A percentile compares a stretch with the other conserved stretches of the same genome.
Conservation (phyloP, 129 eudicot species). For the Daucus carota region DH1_v3.0 NC_030385.2:2036001-2036500, state of each 20-base stretch:
- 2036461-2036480: no score
- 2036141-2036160: neutral
- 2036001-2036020: neutral
- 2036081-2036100: neutral
- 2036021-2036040: neutral
- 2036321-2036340: neutral
- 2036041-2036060: neutral
- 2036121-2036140: neutral
- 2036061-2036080: neutral
- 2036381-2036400: no score
- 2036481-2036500: no score
- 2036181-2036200: neutral
- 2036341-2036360: neutral
- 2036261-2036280: no score
- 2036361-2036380: neutral
- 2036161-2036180: neutral
- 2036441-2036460: no score
- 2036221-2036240: no score
- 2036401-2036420: no score
- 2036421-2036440: no score
- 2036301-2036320: neutral
- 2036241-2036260: no score
- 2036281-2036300: neutral
- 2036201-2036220: neutral
- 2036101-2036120: neutral